Percentiles rank a stretch among this genome's conserved stretches.
These are phyloP conservation scores for Cladosporium oxysporum DNA, from an alignment of 2,329 filamentous ascomycete species.

Conservation along the genomic window DNA sequence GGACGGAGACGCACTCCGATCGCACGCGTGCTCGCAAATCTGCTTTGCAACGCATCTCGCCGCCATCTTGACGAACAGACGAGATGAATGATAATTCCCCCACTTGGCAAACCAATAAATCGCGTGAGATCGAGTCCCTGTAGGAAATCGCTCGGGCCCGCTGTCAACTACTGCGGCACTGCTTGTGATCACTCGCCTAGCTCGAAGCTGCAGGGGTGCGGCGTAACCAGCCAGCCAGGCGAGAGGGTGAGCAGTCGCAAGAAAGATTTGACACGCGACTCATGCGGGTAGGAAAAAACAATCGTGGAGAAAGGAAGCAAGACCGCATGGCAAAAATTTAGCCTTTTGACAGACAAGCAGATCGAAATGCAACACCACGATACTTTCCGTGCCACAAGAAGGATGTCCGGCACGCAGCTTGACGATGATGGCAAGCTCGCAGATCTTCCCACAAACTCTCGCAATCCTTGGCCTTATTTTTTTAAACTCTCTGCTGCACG, in stretches of 20 bases:
- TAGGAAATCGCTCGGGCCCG: neutral
- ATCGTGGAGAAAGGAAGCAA: neutral
- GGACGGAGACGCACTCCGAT: neutral
- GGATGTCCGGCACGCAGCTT: constrained; percentile 6
- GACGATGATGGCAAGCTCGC: constrained; percentile 3
- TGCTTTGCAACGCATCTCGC: neutral
- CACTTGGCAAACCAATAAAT: neutral
- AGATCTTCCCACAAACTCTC: neutral
- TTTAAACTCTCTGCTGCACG: neutral
- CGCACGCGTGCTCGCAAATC: neutral
- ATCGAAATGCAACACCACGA: neutral
- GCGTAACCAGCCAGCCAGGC: constrained; percentile 1
- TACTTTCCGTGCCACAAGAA: constrained; percentile 13
- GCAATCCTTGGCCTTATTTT: neutral
- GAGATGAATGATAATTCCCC: neutral
- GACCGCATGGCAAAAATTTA: neutral
- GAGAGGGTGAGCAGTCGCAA: constrained; percentile 3
- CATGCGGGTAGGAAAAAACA: neutral
- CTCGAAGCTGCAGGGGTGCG: neutral
- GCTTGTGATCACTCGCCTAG: neutral
- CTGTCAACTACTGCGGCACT: neutral
- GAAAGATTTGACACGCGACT: neutral
- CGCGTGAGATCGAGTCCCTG: neutral
- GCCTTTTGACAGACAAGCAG: neutral
- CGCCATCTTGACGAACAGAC: neutral